A percentile compares a stretch with the other conserved stretches of the same genome.
Conservation (phyloP, 306 rosid genomes). For the Psophocarpus tetragonolobus region DNA sequence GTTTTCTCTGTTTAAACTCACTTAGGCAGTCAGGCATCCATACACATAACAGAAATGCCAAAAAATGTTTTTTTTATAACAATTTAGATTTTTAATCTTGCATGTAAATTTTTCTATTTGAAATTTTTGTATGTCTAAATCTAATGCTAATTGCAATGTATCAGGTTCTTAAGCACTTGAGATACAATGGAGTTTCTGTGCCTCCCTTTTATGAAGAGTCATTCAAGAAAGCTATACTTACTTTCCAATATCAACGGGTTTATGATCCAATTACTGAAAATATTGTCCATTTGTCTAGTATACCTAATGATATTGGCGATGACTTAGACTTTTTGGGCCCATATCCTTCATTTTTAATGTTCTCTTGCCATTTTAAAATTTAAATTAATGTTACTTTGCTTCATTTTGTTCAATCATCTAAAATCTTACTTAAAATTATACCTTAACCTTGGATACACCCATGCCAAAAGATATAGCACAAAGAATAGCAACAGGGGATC, state of each 20-base stretch:
- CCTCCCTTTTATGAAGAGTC: conserved; percentile 86
- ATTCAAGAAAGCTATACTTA: conserved; percentile 79
- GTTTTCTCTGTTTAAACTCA: neutral
- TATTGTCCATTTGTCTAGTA: conserved; percentile 65
- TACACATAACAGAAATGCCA: neutral
- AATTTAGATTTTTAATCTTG: neutral
- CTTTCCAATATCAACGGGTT: conserved; percentile 88
- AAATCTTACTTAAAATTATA: conserved; percentile 25
- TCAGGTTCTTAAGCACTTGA: conserved; percentile 88
- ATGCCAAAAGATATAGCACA: conserved; percentile 70
- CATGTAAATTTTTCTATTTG: neutral
- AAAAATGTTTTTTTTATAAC: neutral
- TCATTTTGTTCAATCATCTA: conserved; percentile 28
- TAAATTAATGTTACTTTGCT: conserved; percentile 12
- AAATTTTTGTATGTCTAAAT: conserved; percentile 27
- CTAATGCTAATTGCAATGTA: conserved; percentile 32
- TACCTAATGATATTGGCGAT: conserved; percentile 52
- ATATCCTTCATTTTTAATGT: conserved; percentile 63
- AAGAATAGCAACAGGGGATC: conserved; percentile 88
- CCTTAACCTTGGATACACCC: conserved; percentile 71
- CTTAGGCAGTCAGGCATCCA: neutral
- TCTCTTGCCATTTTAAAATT: conserved; percentile 8
- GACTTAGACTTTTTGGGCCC: conserved; percentile 88
- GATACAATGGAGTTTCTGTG: conserved; percentile 70
- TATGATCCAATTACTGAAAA: conserved; percentile 69